A percentile compares a stretch with the other conserved stretches of the same genome.
Evolutionary conservation across 2,329 filamentous ascomycete genomes (phyloP).

Genomic region (Penicillium freii): DNA sequence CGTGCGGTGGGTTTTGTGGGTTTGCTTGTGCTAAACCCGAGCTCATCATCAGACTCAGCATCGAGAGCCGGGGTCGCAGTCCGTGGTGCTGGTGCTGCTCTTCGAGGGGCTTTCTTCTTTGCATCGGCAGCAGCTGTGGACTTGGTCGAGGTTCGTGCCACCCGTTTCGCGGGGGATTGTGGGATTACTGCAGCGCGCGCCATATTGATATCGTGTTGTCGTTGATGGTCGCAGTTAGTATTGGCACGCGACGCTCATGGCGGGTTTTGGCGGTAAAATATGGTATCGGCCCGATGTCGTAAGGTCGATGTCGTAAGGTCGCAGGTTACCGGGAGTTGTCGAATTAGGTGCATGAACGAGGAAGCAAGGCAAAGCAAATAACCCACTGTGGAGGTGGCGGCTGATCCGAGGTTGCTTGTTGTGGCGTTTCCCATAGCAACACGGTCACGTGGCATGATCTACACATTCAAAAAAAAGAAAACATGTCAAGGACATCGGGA

Average conservation of each 20-base stretch:
- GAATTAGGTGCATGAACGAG: conserved; percentile 10
- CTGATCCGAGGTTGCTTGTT: conserved; percentile 17
- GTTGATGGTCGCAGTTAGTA: conserved; percentile 4
- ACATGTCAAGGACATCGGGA: neutral
- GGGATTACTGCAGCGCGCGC: conserved; percentile 27
- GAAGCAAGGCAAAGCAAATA: conserved; percentile 10
- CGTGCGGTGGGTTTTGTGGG: conserved; percentile 13
- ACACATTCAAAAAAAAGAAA: neutral
- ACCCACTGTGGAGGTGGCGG: conserved; percentile 13
- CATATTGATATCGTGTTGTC: conserved; percentile 14
- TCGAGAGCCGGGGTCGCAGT: conserved; percentile 3
- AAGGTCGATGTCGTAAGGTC: neutral
- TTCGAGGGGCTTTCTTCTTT: conserved; percentile 11
- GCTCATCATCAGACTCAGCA: conserved; percentile 23
- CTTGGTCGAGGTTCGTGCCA: conserved; percentile 15
- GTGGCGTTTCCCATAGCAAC: conserved; percentile 21
- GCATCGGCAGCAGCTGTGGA: conserved; percentile 17
- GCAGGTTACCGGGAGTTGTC: conserved; percentile 1
- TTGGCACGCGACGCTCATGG: conserved; percentile 16
- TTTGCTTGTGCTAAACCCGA: conserved; percentile 20
- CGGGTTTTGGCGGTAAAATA: conserved; percentile 11
- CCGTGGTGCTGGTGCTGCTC: neutral
- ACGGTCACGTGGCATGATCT: neutral
- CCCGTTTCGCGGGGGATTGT: conserved; percentile 21
- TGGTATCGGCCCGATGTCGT: neutral